These are phyloP conservation scores for Penicillium hesseltinei DNA, from an alignment of 2,329 filamentous ascomycete species.

Conservation along the genomic window DNA sequence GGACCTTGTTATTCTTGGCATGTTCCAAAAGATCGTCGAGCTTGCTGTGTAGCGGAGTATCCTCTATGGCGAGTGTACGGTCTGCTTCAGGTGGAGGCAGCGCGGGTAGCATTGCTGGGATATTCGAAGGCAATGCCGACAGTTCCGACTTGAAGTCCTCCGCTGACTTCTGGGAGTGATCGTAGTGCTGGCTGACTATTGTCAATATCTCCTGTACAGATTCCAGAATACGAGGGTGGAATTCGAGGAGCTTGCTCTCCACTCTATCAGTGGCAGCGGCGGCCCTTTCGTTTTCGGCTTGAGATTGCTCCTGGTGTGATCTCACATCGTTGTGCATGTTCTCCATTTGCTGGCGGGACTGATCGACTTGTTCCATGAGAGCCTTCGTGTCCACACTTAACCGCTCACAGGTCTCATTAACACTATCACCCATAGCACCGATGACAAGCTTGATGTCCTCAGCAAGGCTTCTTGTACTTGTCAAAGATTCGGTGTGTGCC, in stretches of 20 bases:
- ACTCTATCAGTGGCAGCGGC: constrained; percentile 70
- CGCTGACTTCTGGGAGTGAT: constrained; percentile 72
- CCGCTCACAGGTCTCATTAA: constrained; percentile 81
- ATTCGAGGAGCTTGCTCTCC: constrained; percentile 75
- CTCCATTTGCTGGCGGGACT: constrained; percentile 72
- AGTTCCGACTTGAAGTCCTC: constrained; percentile 60
- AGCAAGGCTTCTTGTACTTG: constrained; percentile 72
- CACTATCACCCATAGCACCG: constrained; percentile 76
- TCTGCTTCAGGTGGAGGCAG: constrained; percentile 39
- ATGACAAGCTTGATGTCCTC: constrained; percentile 86
- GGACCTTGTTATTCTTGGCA: constrained; percentile 52
- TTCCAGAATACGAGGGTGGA: constrained; percentile 84
- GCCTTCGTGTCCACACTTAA: constrained; percentile 84
- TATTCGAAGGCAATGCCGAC: constrained; percentile 49
- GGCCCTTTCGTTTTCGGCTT: constrained; percentile 75
- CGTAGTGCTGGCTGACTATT: constrained; percentile 81
- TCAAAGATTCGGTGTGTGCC: constrained; percentile 70
- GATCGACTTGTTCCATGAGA: constrained; percentile 78
- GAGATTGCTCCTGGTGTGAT: constrained; percentile 76
- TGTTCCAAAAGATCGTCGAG: constrained; percentile 48
- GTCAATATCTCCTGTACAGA: constrained; percentile 81
- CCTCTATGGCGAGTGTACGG: constrained; percentile 49
- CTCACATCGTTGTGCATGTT: constrained; percentile 70
- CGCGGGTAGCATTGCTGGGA: constrained; percentile 58
- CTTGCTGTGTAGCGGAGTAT: constrained; percentile 61